Base-by-base conservation (phyloP, 2,329 filamentous ascomycete species). In the Apiospora aurea region DNA sequence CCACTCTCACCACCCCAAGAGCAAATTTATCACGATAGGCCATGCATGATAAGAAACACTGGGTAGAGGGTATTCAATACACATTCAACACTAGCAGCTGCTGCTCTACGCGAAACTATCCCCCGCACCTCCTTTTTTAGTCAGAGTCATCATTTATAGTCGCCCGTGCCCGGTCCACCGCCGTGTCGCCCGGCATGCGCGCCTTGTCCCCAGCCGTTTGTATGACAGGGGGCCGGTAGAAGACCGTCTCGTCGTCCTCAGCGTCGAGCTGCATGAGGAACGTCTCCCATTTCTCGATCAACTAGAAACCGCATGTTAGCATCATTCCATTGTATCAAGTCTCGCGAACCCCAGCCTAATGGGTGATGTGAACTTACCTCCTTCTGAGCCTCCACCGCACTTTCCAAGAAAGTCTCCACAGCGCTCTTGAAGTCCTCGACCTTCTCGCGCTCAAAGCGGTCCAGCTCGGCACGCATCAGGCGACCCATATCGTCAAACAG, bases 401-500 rank as follows among this genome's bases (percentile, higher is more conserved):
- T 95, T 85, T 99, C 96, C 77, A 99, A 83, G 83, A 97, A 99
- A 1, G 96, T 99, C 85, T 99, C 96, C 1, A 99, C 95, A 0
- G 95, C 96, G 74, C 93, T 96, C 87, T 99, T 99, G 83, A 99
- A 99, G 81, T 99, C 96, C 81, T 99, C 96, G 3, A 99, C 96
- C 86, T 99, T 99, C 83, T 99, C 96, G 77, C 90, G 90, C 84
- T 99, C 96, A 79, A 99, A 99, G 24, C 95, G 89, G 78, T 98
- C 96, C 76, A 99, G 87, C 82, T 99, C 96, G 47, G 88, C 88
- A 73, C 94, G 91, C 95, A 99, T 96, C 79, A 98, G 85, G 16
- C 95, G 89, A 18, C 96, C 96, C 95, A 99, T 98, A 79, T 99
- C 96, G 76, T 99, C 96, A 78, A 99, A 99, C 66, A 98, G 83